Base-by-base conservation (phyloP, 805 yeast genomes). In the Komagataella kurtzmanii region DNA sequence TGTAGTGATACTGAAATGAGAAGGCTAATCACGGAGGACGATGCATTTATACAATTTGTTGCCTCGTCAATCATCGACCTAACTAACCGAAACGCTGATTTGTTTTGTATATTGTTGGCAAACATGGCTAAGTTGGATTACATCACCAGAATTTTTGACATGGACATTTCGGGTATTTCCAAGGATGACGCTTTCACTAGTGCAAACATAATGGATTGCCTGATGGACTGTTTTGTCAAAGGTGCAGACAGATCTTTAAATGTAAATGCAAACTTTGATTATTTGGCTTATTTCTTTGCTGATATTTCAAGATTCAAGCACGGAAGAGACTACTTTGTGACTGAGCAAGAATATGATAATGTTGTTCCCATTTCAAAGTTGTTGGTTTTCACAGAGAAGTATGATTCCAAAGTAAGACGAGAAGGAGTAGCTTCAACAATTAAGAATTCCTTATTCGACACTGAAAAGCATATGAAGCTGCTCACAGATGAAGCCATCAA, bases 361-460 rank as follows among this genome's bases (percentile, higher is more conserved):
- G 83, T 86, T 17, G 81, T 85, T 17, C 96, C 96, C 43, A 66
- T 88, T 19, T 80, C 89, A n/a, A 88, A 88, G 62, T 66, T 89
- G 24, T 71, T 87, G 54, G 93, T 81, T 0, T 89, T 88, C 67
- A 85, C 97, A 3, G 90, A 87, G 61, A 79, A 81, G 60, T 85
- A 81, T 57, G 90, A 85, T 61, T 74, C 87, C 12, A 80, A 79
- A 59, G 79, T 80, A 23, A 81, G 98, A 69, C 77, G 98, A 67
- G 90, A 85, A 63, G 97, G 96, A 61, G 90, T 88, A 44, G 95
- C 95, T 1, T 85, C 95, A 4, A 85, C 97, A 1, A 86, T 93
- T 58, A 91, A 93, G 65, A 91, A 91, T 66, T 78, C 91, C 0
- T 69, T 91, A 49, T 91, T 91, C 61, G 96, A 90, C 61, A 72